Evolutionary conservation across 2,329 filamentous ascomycete species (phyloP).

Genomic region (Hysterium pulicare): DNA sequence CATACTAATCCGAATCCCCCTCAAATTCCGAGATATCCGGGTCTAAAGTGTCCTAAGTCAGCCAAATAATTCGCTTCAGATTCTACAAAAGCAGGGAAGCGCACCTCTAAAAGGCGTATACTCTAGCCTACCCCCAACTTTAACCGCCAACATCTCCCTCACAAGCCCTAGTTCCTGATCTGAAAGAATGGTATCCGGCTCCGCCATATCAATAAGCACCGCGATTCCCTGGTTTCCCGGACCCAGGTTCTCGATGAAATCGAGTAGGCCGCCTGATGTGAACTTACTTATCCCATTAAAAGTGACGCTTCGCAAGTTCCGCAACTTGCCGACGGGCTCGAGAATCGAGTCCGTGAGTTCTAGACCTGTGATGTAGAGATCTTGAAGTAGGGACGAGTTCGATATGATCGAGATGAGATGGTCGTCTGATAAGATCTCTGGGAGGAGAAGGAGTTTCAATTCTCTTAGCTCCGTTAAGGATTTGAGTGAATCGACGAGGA

Average conservation of each 20-base stretch:
- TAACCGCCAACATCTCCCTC: constrained; percentile 35
- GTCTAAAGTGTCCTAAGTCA: constrained; percentile 28
- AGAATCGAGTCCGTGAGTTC: constrained; percentile 52
- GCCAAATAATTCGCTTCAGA: neutral
- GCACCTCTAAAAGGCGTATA: constrained; percentile 45
- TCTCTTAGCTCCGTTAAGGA: constrained; percentile 51
- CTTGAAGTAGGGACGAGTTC: constrained; percentile 50
- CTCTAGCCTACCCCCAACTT: constrained; percentile 43
- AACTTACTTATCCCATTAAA: constrained; percentile 57
- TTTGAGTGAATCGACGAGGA: constrained; percentile 51
- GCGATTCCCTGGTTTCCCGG: constrained; percentile 42
- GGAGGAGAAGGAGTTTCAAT: constrained; percentile 52
- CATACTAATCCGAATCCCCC: constrained; percentile 13
- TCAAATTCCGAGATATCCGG: constrained; percentile 41
- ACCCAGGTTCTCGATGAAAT: constrained; percentile 41
- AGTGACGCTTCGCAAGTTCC: constrained; percentile 50
- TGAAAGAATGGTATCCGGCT: constrained; percentile 40
- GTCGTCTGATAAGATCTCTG: constrained; percentile 48
- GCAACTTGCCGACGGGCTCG: constrained; percentile 43
- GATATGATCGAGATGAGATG: constrained; percentile 50
- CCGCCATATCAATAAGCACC: constrained; percentile 44
- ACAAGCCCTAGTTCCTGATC: constrained; percentile 39
- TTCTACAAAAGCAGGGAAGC: constrained; percentile 2
- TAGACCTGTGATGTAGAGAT: constrained; percentile 55
- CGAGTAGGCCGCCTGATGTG: constrained; percentile 49